Conservation (phyloP, 108 stramenopile species). For the Conticribra weissflogii region DNA sequence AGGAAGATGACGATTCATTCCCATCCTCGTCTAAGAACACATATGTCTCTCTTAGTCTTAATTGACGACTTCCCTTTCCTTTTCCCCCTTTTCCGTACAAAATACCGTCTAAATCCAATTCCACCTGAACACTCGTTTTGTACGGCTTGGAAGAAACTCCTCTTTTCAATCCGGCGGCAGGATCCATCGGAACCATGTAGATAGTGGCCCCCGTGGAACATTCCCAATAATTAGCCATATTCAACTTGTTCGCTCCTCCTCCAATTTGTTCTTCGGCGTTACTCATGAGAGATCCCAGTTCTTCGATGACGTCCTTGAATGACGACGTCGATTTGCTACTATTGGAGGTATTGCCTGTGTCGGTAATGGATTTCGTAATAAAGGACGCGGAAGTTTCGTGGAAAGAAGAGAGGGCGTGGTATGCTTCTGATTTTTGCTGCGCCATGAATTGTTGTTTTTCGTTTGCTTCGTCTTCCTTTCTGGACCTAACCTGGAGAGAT, state of each 20-base stretch:
- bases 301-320: background rate
- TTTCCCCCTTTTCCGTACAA: background rate
- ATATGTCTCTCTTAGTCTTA: slow-evolving; percentile 36
- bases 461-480: slow-evolving; percentile 2
- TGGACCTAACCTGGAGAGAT: background rate
- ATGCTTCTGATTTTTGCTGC: slow-evolving; percentile 46
- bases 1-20: background rate
- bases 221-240: slow-evolving; percentile 30
- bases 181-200: slow-evolving; percentile 67
- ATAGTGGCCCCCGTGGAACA: slow-evolving; percentile 68
- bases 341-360: too few species aligned
- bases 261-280: background rate
- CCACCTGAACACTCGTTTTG: slow-evolving; percentile 51
- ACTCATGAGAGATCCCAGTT: background rate
- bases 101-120: slow-evolving; percentile 27
- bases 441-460: slow-evolving; percentile 34
- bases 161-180: slow-evolving; percentile 69
- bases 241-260: slow-evolving; percentile 8
- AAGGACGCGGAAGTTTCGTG: slow-evolving; percentile 31
- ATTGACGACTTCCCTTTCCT: slow-evolving; percentile 6
- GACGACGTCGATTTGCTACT: slow-evolving; percentile 2
- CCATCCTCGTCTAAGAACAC: slow-evolving; percentile 10
- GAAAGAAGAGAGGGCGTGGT: slow-evolving; percentile 41
- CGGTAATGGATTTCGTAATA: too few species aligned
- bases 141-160: slow-evolving; percentile 60